A percentile compares a stretch with the other conserved stretches of the same genome.
Evolutionary conservation across 805 yeast species (phyloP).

Genomic region (Lachancea dasiensis): DNA sequence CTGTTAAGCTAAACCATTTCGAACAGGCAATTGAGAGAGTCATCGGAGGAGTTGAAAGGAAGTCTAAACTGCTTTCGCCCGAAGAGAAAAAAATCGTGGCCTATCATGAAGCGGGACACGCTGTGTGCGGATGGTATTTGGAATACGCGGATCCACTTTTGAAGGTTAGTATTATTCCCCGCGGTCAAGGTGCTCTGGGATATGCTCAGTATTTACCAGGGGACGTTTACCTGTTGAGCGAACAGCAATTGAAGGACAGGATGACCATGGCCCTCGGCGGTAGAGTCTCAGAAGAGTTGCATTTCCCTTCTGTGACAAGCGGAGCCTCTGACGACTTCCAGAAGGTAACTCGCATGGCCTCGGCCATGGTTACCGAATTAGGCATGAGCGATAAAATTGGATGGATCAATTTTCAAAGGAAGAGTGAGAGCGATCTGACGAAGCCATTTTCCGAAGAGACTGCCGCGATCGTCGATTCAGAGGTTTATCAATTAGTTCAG

Average conservation of each 20-base stretch:
- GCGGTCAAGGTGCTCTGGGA: slow-evolving; percentile 94
- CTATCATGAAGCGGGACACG: slow-evolving; percentile 96
- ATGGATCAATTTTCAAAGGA: slow-evolving; percentile 55
- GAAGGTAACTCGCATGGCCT: slow-evolving; percentile 84
- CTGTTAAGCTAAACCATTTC: slow-evolving; percentile 65
- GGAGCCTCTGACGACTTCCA: slow-evolving; percentile 94
- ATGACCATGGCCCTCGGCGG: slow-evolving; percentile 97
- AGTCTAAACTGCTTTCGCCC: slow-evolving; percentile 68
- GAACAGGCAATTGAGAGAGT: slow-evolving; percentile 93
- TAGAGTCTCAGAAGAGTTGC: slow-evolving; percentile 83
- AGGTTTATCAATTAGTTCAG: slow-evolving; percentile 70
- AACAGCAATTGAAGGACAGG: slow-evolving; percentile 70
- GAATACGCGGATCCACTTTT: slow-evolving; percentile 84
- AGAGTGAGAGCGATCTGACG: slow-evolving; percentile 61
- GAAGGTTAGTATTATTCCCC: slow-evolving; percentile 90
- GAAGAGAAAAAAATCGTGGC: slow-evolving; percentile 85
- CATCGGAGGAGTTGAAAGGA: slow-evolving; percentile 88
- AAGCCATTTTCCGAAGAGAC: slow-evolving; percentile 91
- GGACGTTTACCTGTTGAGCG: slow-evolving; percentile 72
- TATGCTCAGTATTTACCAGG: slow-evolving; percentile 93
- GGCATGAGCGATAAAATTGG: slow-evolving; percentile 89
- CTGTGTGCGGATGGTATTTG: slow-evolving; percentile 91
- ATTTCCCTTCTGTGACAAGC: slow-evolving; percentile 79
- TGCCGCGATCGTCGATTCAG: slow-evolving; percentile 72
- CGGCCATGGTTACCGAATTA: slow-evolving; percentile 77